Percentiles rank a stretch among this genome's conserved stretches.
phyloP scores from a whole-genome alignment of 208 protist genomes.

The Trichomonas tenax region DNA sequence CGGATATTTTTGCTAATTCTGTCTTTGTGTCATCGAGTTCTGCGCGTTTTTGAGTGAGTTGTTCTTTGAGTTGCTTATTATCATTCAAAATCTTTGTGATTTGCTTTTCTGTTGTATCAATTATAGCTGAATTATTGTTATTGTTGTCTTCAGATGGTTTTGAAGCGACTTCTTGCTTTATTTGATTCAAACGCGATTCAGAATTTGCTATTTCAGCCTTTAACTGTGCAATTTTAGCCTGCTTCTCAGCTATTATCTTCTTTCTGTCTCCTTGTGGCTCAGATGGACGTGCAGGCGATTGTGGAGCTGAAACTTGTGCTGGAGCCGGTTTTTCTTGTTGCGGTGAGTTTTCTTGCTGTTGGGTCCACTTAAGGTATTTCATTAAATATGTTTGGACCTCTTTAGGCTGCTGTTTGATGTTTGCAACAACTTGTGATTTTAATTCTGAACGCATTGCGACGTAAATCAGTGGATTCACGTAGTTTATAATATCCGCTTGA shows the following conservation, averaged over 20 bases:
- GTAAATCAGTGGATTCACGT: not conserved
- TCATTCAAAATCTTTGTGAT: not conserved
- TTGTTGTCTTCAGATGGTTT: not conserved
- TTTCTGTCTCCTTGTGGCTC: not conserved
- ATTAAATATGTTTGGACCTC: not conserved
- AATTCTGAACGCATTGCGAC: not conserved
- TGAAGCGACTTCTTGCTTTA: not conserved
- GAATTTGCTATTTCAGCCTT: not conserved
- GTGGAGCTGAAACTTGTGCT: not conserved
- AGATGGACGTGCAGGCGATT: not conserved
- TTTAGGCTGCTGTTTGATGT: not conserved
- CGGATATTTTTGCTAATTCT: not conserved
- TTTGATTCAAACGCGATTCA: not conserved
- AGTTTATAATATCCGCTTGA: not conserved
- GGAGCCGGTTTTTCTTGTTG: not conserved
- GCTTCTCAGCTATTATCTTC: not conserved
- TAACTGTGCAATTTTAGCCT: not conserved
- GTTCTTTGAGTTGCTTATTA: not conserved
- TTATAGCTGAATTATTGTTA: not conserved
- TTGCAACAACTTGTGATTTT: not conserved
- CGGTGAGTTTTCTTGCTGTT: not conserved
- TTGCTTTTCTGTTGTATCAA: not conserved
- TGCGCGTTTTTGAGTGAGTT: not conserved
- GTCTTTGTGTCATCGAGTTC: not conserved
- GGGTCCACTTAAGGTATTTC: not conserved